phyloP scores from a whole-genome alignment of 129 eudicot species.

The Erigeron canadensis region DNA sequence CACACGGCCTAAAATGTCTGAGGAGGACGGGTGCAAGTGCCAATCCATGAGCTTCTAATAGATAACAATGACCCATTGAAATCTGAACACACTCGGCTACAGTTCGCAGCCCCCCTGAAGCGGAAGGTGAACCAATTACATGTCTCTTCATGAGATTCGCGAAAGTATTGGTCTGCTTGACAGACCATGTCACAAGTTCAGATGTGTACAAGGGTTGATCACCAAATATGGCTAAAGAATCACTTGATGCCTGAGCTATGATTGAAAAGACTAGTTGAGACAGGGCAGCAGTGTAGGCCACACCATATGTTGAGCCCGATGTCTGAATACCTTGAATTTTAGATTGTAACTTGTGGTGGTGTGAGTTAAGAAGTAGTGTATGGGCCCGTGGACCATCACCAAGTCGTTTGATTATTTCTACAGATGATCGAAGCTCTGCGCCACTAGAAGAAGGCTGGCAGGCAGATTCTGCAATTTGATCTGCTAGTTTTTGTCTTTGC shows the following conservation, averaged over 20 bases:
- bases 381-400: constrained; percentile 98
- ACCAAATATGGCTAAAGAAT: constrained; percentile 71
- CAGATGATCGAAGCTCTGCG: constrained; percentile 67
- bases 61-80: constrained; percentile 70
- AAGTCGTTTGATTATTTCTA: constrained; percentile 65
- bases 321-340: constrained; percentile 51
- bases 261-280: constrained; percentile 78
- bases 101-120: constrained; percentile 66
- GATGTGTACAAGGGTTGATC: constrained; percentile 82
- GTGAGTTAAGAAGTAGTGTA: constrained; percentile 62
- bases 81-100: constrained; percentile 85
- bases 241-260: constrained; percentile 87
- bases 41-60: constrained; percentile 88
- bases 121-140: constrained; percentile 65
- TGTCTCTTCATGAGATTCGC: constrained; percentile 63
- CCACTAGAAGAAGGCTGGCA: constrained; percentile 69
- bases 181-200: constrained; percentile 91
- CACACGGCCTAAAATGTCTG: constrained; percentile 66
- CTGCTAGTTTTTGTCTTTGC: constrained; percentile 70
- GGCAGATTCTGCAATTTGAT: constrained; percentile 78
- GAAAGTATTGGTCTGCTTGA: constrained; percentile 57
- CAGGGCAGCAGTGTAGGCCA: constrained; percentile 66
- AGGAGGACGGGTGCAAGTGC: constrained; percentile 77
- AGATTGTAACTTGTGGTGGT: constrained; percentile 53
- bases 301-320: constrained; percentile 52